Evolutionary conservation across 2,329 filamentous ascomycete species (phyloP).

Genomic region (Pseudopyricularia cyperi): DNA sequence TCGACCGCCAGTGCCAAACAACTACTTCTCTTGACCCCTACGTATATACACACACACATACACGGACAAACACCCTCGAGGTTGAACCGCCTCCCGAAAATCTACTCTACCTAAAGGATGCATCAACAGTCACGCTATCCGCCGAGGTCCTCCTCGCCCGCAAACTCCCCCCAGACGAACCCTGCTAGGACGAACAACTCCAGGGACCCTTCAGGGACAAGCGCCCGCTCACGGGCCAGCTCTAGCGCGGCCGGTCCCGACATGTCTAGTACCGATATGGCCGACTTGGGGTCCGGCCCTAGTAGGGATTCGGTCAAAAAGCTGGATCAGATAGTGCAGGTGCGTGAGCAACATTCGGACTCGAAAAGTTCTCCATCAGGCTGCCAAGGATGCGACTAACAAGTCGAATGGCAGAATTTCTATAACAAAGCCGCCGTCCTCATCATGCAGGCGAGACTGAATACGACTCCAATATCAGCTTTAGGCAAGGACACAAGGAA

Average conservation of each 20-base stretch:
- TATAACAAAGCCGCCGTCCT: conserved; percentile 78
- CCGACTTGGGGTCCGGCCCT: conserved; percentile 25
- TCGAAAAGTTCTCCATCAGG: not conserved
- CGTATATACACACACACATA: not conserved
- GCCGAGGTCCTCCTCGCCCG: conserved; percentile 60
- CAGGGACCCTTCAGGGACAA: conserved; percentile 41
- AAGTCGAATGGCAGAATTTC: conserved; percentile 54
- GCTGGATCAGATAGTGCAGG: conserved; percentile 88
- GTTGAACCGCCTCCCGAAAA: not conserved
- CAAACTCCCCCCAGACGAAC: conserved; percentile 59
- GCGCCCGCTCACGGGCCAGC: conserved; percentile 27
- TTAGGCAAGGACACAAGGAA: conserved; percentile 36
- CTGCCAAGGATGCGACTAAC: not conserved
- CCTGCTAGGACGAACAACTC: conserved; percentile 60
- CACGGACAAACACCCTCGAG: not conserved
- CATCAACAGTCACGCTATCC: conserved; percentile 78
- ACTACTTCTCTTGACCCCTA: not conserved
- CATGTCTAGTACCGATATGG: not conserved
- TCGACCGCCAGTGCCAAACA: not conserved
- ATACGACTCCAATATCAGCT: conserved; percentile 46
- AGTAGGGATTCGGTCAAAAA: conserved; percentile 60
- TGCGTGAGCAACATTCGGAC: not conserved
- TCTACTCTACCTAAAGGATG: conserved; percentile 36
- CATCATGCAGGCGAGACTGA: conserved; percentile 69
- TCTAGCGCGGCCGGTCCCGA: conserved; percentile 30